Evolutionary conservation across 192 early-diverging fungal species (phyloP).

Genomic region (Spinellus fusiger): DNA sequence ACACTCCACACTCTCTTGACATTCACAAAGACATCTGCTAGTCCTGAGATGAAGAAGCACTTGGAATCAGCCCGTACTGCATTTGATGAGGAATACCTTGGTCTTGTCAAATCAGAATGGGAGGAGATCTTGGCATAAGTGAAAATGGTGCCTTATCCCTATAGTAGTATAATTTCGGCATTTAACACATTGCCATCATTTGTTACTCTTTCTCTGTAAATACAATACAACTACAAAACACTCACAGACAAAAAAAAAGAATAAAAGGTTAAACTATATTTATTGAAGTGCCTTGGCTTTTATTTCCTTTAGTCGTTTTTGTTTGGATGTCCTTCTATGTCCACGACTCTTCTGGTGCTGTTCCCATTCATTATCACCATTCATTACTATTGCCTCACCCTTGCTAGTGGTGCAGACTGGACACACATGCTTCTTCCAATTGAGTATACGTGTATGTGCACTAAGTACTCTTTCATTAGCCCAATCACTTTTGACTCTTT

Average conservation of each 20-base stretch:
- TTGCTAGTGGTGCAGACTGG: slow-evolving; percentile 52
- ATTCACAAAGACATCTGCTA: neutral
- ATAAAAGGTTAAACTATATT: neutral
- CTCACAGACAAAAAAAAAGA: neutral
- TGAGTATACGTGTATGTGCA: slow-evolving; percentile 27
- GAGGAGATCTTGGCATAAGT: neutral
- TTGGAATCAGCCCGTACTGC: slow-evolving; percentile 7
- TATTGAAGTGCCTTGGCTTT: neutral
- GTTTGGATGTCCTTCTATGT: slow-evolving; percentile 52
- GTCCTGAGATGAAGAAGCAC: slow-evolving; percentile 12
- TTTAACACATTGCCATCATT: no score
- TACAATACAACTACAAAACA: neutral
- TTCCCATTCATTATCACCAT: slow-evolving; percentile 71
- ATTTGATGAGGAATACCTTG: slow-evolving; percentile 25
- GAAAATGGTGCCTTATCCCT: neutral
- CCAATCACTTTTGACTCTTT: no score
- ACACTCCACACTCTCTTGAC: slow-evolving; percentile 16
- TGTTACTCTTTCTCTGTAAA: neutral
- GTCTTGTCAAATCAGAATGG: slow-evolving; percentile 21
- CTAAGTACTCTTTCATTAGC: slow-evolving; percentile 8
- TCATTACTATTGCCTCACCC: slow-evolving; percentile 45
- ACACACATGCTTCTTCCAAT: slow-evolving; percentile 69
- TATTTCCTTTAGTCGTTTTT: slow-evolving; percentile 30
- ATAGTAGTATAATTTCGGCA: no score
- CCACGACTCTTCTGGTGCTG: slow-evolving; percentile 64